Evolutionary conservation across 106 monocot genomes (phyloP).

Genomic region (Ottelia alismoides): DNA sequence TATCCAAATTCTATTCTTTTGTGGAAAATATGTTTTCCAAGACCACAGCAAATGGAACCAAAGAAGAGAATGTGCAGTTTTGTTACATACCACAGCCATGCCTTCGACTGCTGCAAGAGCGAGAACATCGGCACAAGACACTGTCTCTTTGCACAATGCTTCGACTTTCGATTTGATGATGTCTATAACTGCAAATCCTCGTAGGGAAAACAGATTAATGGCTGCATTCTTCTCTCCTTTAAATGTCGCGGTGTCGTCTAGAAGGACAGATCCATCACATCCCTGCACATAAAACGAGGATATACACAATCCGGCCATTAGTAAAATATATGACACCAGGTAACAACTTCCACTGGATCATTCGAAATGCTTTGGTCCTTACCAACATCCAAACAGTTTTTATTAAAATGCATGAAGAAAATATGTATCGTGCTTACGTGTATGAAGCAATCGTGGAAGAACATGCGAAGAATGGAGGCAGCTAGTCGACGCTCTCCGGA

Average conservation of each 20-base stretch:
- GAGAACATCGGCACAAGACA: slow-evolving; percentile 81
- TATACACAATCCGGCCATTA: no score
- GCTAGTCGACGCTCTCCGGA: slow-evolving; percentile 40
- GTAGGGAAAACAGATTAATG: slow-evolving; percentile 30
- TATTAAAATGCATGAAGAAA: no score
- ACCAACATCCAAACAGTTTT: no score
- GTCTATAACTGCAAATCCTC: slow-evolving; percentile 44
- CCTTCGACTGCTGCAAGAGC: slow-evolving; percentile 72
- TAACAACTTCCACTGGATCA: no score
- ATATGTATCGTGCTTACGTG: slow-evolving; percentile 61
- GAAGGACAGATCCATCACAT: slow-evolving; percentile 52
- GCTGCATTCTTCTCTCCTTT: slow-evolving; percentile 37
- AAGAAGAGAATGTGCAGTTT: no score
- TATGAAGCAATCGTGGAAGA: slow-evolving; percentile 90
- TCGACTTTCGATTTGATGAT: slow-evolving; percentile 59
- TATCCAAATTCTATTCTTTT: no score
- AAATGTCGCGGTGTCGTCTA: slow-evolving; percentile 39
- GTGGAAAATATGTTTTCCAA: no score
- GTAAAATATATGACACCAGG: no score
- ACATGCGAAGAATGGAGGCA: slow-evolving; percentile 54
- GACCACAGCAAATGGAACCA: no score
- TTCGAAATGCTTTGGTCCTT: no score
- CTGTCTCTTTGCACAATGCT: slow-evolving; percentile 59
- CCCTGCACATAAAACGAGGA: slow-evolving; percentile 34
- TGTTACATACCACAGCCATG: no score